Conservation (phyloP, 169 alveolate genomes). For the Plasmodium sp. region DNA sequence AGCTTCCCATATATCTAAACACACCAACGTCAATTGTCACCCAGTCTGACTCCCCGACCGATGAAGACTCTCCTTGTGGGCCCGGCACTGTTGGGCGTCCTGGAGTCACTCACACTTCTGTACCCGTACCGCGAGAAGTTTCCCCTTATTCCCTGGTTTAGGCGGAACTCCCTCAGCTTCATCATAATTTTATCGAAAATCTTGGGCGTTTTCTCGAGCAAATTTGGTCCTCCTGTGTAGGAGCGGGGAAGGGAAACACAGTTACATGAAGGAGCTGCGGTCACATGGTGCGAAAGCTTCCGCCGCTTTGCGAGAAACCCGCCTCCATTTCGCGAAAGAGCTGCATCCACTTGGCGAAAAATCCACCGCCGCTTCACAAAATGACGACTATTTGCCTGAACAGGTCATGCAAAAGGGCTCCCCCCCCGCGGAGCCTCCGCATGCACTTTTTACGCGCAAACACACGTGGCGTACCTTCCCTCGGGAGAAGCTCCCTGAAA, state of each 20-base stretch:
- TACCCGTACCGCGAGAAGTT: conserved; percentile 31
- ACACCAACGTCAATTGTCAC: conserved; percentile 71
- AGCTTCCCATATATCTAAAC: neutral
- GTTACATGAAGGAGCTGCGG: neutral
- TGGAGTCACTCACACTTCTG: conserved; percentile 39
- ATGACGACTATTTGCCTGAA: neutral
- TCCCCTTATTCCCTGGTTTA: conserved; percentile 28
- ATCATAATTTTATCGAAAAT: conserved; percentile 81
- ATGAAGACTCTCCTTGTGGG: conserved; percentile 78
- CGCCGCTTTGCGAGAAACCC: neutral
- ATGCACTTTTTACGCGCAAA: neutral
- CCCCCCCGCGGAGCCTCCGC: neutral
- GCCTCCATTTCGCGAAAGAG: neutral
- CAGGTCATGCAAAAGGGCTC: neutral
- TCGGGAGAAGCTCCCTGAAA: conserved; percentile 88
- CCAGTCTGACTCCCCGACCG: conserved; percentile 88
- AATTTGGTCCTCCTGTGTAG: conserved; percentile 75
- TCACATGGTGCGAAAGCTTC: neutral
- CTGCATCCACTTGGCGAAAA: neutral
- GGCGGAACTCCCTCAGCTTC: conserved; percentile 73
- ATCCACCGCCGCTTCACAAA: neutral
- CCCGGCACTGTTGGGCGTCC: conserved; percentile 37
- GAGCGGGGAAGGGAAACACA: neutral
- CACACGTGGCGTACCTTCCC: conserved; percentile 75
- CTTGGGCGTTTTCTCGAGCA: conserved; percentile 80